These are phyloP conservation scores for Amanita polypyramis DNA, from an alignment of 768 basidiomycete genomes.

Conservation along the genomic window DNA sequence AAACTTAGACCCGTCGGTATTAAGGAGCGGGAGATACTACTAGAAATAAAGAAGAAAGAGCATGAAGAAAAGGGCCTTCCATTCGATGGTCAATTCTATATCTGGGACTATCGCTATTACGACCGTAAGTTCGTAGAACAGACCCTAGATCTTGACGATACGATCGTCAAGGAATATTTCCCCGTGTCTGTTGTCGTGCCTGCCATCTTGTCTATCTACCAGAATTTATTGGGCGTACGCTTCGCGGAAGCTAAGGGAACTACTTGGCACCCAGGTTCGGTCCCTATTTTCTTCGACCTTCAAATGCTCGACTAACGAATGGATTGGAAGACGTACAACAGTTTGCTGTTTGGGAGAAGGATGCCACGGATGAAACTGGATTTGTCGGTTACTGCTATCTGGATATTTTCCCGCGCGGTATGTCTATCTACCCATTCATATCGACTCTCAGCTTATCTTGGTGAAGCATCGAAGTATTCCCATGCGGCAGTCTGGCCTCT, in stretches of 20 bases:
- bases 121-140: slow-evolving; percentile 59
- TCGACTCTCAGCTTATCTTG: not conserved
- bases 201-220: slow-evolving; percentile 75
- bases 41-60: slow-evolving; percentile 69
- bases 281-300: not conserved
- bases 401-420: slow-evolving; percentile 79
- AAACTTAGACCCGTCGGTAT: slow-evolving; percentile 66
- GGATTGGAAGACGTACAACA: slow-evolving; percentile 58
- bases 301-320: not conserved
- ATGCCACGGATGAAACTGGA: slow-evolving; percentile 54
- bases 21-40: slow-evolving; percentile 56
- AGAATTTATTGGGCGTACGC: slow-evolving; percentile 66
- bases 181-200: slow-evolving; percentile 78
- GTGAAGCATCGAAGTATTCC: slow-evolving; percentile 62
- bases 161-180: slow-evolving; percentile 81
- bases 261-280: slow-evolving; percentile 73
- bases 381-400: slow-evolving; percentile 85
- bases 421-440: slow-evolving; percentile 9
- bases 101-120: slow-evolving; percentile 82
- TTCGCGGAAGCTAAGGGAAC: slow-evolving; percentile 55
- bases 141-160: slow-evolving; percentile 62
- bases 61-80: slow-evolving; percentile 46
- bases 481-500: slow-evolving; percentile 84
- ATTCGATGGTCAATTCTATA: slow-evolving; percentile 64
- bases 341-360: slow-evolving; percentile 78